Conservation (phyloP, 2,329 filamentous ascomycete species). For the Aspergillus bombycis region DNA sequence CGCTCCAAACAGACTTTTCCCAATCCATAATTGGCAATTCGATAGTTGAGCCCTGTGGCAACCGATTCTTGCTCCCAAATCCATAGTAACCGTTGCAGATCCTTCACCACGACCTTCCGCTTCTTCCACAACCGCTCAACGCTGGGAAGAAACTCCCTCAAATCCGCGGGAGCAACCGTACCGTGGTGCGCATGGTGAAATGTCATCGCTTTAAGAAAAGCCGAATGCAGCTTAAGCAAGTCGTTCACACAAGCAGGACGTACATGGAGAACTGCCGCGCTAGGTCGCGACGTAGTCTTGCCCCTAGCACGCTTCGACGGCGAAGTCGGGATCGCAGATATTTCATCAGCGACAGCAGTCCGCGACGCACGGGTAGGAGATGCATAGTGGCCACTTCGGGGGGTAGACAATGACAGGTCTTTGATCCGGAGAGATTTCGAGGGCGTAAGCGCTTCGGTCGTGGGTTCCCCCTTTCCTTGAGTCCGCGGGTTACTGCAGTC, state of each 20-base stretch:
- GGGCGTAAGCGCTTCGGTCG: conserved; percentile 28
- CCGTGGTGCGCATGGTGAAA: conserved; percentile 73
- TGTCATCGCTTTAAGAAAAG: conserved; percentile 69
- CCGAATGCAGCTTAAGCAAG: conserved; percentile 65
- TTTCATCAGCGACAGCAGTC: neutral
- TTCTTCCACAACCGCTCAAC: conserved; percentile 74
- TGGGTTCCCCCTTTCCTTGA: conserved; percentile 8
- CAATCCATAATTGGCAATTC: conserved; percentile 45
- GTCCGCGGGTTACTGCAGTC: conserved; percentile 27
- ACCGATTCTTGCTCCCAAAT: conserved; percentile 53
- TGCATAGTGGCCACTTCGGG: conserved; percentile 33
- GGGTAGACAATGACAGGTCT: conserved; percentile 37
- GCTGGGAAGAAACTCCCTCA: conserved; percentile 63
- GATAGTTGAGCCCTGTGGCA: conserved; percentile 31
- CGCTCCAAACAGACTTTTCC: conserved; percentile 44
- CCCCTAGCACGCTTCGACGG: conserved; percentile 29
- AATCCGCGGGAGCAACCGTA: conserved; percentile 63
- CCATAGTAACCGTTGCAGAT: conserved; percentile 69
- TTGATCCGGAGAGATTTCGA: conserved; percentile 39
- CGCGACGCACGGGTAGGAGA: conserved; percentile 15
- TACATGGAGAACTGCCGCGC: conserved; percentile 26
- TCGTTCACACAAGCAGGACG: conserved; percentile 46
- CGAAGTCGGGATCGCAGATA: conserved; percentile 20
- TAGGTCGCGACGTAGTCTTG: conserved; percentile 10
- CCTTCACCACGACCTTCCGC: conserved; percentile 65